Evolutionary conservation across 1,139 yeast genomes (phyloP), one percentile per base, ranked within the genome.

Genomic region (Diutina scorzettiae): DNA sequence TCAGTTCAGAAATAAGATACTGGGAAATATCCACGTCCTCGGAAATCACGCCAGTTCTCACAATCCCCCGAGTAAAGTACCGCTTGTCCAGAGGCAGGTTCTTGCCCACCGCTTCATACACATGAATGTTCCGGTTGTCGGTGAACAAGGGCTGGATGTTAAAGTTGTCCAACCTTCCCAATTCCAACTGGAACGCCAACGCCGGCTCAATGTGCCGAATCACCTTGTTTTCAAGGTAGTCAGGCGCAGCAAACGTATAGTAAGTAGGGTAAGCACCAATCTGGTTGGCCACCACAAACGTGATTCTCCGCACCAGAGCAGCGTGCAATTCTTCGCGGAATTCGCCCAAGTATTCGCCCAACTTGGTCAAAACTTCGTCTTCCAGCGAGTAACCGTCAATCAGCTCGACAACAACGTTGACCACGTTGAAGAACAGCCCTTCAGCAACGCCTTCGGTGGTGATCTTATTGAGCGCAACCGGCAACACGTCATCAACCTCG

Each of bases 141-240:
- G 96, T 86, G 69, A 86, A 85, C 45, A 91, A 85, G 41, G 96
- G 97, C 59, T 82, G 86, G 63, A 91, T 86, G 64, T 85, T 80
- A 66, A 91, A 91, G 69, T 91, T 93, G 41, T 94, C 85, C 64
- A 91, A 73, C 68, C 97, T 80, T 56, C 87, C 94, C 52, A 91
- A 73, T 66, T 91, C 98, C 54, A 91, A 74, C 69, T 91, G 98
- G 82, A 81, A 91, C 44, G 98, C 98, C 56, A 91, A 72, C 39
- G 98, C 96, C 27, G 98, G 98, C 64, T 91, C 98, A 55, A 91
- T 86, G 59, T 91, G 96, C 69, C 98, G 89, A 60, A 91, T 85
- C 30, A 89, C 89, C 65, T 81, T 78, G 66, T 91, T 95, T 63
- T 82, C 93, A 37, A 54, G 53, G 60, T 83, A 91, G 33, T 73